These are phyloP conservation scores for Tetraselmis striata DNA, from an alignment of 139 green algal species.

Conservation along the genomic window DNA sequence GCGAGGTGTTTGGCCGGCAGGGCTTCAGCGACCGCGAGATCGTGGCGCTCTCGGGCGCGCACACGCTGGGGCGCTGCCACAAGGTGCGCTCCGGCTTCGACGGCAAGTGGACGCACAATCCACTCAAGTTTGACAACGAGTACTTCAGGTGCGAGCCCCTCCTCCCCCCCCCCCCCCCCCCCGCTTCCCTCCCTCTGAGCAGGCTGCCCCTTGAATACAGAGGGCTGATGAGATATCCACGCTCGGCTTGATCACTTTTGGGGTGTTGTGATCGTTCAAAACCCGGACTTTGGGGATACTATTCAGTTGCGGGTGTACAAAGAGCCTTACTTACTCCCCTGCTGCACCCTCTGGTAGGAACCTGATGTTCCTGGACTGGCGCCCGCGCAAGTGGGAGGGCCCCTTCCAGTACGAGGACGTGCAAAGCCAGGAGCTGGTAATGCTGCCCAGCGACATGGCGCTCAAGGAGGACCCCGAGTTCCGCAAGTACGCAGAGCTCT, in stretches of 20 bases:
- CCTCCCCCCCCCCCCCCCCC: too few relatives aligned
- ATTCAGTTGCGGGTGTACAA: too few relatives aligned
- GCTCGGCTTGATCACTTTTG: too few relatives aligned
- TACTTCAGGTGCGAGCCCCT: slow-evolving; percentile 49
- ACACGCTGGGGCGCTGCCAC: slow-evolving; percentile 21
- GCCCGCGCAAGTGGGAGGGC: slow-evolving; percentile 18
- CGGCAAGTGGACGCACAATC: slow-evolving; percentile 36
- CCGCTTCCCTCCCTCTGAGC: too few relatives aligned
- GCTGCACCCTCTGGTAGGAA: not conserved
- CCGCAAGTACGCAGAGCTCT: slow-evolving; percentile 30
- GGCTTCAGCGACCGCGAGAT: slow-evolving; percentile 41
- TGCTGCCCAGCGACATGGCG: slow-evolving; percentile 38
- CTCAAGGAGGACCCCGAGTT: slow-evolving; percentile 34
- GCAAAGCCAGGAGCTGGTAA: slow-evolving; percentile 23
- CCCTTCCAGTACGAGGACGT: slow-evolving; percentile 17
- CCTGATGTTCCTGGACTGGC: slow-evolving; percentile 4
- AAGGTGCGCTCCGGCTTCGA: slow-evolving; percentile 32
- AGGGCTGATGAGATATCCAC: too few relatives aligned
- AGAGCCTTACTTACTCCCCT: too few relatives aligned
- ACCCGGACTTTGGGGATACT: too few relatives aligned
- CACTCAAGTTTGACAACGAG: slow-evolving; percentile 44
- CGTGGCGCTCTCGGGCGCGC: slow-evolving; percentile 35
- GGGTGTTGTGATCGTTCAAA: too few relatives aligned
- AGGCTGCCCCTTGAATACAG: too few relatives aligned
- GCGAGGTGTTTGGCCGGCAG: slow-evolving; percentile 41